Evolutionary conservation across 345 rosid species (phyloP), one percentile per base, ranked within the genome.

Genomic region (Clausena lansium): DNA sequence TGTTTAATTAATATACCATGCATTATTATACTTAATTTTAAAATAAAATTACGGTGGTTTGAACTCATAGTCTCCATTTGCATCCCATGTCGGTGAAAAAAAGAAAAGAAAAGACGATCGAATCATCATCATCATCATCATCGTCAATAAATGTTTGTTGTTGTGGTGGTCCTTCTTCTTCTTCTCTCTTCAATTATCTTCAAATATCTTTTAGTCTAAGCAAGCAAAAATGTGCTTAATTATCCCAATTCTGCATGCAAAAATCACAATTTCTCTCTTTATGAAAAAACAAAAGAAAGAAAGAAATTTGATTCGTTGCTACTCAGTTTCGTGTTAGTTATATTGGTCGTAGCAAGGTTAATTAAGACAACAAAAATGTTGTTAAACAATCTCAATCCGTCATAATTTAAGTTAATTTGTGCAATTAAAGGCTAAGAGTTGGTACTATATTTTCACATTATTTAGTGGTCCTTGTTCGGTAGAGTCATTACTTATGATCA

Each of bases 151-250:
- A 24, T 68, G 73, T 24, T 39, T 71, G 59, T 6, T 17, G 0
- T 54, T 24, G 77, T 10, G 0, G 38, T 6, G 79, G 66, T 57
- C 74, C 57, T 73, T 33, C 5, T 11, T 32, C 57, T 67, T 15
- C 62, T 32, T 32, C 11, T 66, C 13, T 36, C 77, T 69, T 81
- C 69, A 78, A 73, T 78, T 10, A 75, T 79, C 77, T 79, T 58
- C 6, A 24, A 60, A 17, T 79, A 71, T 74, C 84, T 84, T 83
- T 33, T 25, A 77, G 79, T 7, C 14, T 65, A 84, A 83, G 87
- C 79, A 75, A 65, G 50, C 45, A 39, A 24, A 63, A 82, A 39
- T 78, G 58, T 72, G 76, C 69, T 72, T 50, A n/a, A n/a, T n/a
- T n/a, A n/a, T n/a, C n/a, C 25, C n/a, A 32, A 45, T 30, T n/a